Evolutionary conservation across 2,329 filamentous ascomycete species (phyloP), one percentile per base, ranked within the genome.

Genomic region (Bertia moriformis): DNA sequence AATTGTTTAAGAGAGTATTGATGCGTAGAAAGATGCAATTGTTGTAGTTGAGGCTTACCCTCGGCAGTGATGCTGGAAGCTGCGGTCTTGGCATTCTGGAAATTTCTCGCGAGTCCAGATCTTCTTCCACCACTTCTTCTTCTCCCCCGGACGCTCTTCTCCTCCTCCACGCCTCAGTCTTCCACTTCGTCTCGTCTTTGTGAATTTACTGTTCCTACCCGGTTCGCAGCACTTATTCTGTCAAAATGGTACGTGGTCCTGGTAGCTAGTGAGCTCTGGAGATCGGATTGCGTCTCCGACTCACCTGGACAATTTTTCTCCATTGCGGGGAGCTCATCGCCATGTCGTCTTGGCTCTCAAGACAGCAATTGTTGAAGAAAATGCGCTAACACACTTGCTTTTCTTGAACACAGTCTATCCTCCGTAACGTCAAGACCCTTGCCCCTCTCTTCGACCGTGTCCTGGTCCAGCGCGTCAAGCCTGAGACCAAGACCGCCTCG

Each of bases 391-490:
- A 14, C n/a, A 29, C 10, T 29, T 29, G 10, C 24, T 29, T 29
- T n/a, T 29, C 24, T 29, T 18, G 32, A 35, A 14, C 32, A n/a
- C 22, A 35, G 32, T 35, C 32, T 35, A 7, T 35, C 32, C 10
- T 96, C 69, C 91, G 89, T 64, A 93, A 83, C 61, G 88, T 98
- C 77, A 91, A 89, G 67, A 79, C 80, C 56, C 88, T 98, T 54
- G 83, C 81, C 43, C 91, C 91, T 46, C 88, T 98, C 51, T 80
- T 98, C 65, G 91, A 98, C 78, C 89, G 91, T 54, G 87, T 98
- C 52, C 82, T 98, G 48, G 86, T 98, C 51, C 91, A 98, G 78
- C 86, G 91, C 65, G 67, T 95, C 68, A 96, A 96, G 72, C 84
- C 89, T 55, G 89, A 96, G 67, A 65, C 87, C 59, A 95, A 95